Evolutionary conservation across 1,284 basidiomycete genomes (phyloP).

Genomic region (Ceratobasidium sp.): DNA sequence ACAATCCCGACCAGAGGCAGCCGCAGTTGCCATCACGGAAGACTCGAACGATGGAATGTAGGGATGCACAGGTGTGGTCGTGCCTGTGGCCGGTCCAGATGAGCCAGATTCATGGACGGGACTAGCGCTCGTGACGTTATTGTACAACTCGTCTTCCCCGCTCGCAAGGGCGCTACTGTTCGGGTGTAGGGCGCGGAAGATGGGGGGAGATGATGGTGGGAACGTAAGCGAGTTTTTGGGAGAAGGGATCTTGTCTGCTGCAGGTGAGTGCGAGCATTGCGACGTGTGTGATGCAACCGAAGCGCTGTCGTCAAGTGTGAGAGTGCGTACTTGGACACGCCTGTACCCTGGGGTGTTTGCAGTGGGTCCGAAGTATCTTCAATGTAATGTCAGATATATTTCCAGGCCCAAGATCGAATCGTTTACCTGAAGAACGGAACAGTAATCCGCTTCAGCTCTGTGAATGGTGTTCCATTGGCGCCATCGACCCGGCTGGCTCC

Average conservation of each 20-base stretch:
- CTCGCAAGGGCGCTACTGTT: slow-evolving; percentile 17
- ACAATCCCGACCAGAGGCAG: slow-evolving; percentile 33
- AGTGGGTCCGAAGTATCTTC: slow-evolving; percentile 42
- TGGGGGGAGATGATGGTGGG: slow-evolving; percentile 25
- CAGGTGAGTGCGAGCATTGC: slow-evolving; percentile 12
- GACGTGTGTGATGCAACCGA: slow-evolving; percentile 29
- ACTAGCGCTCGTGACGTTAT: not conserved
- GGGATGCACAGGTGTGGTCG: slow-evolving; percentile 38
- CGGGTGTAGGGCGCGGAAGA: slow-evolving; percentile 25
- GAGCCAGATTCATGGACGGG: slow-evolving; percentile 27
- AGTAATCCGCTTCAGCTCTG: slow-evolving; percentile 40
- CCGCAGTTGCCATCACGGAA: slow-evolving; percentile 23
- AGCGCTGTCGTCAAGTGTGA: slow-evolving; percentile 24
- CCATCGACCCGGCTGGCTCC: not conserved
- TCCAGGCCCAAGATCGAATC: not conserved
- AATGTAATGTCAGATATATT: not conserved
- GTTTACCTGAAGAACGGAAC: slow-evolving; percentile 43
- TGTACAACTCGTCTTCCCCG: slow-evolving; percentile 17
- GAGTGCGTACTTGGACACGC: slow-evolving; percentile 40
- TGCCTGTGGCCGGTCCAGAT: slow-evolving; percentile 36
- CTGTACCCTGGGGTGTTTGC: slow-evolving; percentile 43
- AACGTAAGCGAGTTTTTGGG: not conserved
- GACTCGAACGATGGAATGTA: slow-evolving; percentile 47
- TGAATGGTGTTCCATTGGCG: not conserved
- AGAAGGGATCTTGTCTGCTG: slow-evolving; percentile 19